phyloP scores from a whole-genome alignment of 2,329 filamentous ascomycete genomes.

The Verticillium longisporum region DNA sequence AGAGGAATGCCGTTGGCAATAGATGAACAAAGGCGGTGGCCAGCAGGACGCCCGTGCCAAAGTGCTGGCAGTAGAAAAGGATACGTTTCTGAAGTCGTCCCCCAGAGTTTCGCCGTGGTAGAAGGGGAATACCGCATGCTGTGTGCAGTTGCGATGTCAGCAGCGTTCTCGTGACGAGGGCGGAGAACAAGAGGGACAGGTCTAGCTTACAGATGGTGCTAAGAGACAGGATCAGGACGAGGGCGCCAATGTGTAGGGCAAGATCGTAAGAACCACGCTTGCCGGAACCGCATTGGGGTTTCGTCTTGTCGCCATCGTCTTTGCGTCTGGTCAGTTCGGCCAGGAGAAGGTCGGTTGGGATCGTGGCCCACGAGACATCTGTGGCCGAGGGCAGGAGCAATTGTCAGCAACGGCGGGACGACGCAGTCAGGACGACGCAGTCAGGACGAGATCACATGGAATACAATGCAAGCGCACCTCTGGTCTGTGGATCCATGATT shows the following conservation, averaged over 20 bases:
- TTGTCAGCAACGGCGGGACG: neutral
- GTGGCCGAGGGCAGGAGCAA: neutral
- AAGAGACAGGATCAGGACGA: slow-evolving; percentile 57
- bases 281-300: slow-evolving; percentile 46
- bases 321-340: slow-evolving; percentile 46
- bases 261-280: slow-evolving; percentile 56
- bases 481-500: neutral
- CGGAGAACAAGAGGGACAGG: neutral
- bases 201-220: slow-evolving; percentile 46
- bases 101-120: slow-evolving; percentile 52
- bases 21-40: slow-evolving; percentile 80
- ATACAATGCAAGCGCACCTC: neutral
- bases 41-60: slow-evolving; percentile 78
- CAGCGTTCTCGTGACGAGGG: neutral
- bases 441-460: neutral
- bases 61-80: slow-evolving; percentile 64
- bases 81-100: slow-evolving; percentile 52
- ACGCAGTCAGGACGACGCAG: neutral
- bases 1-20: slow-evolving; percentile 60
- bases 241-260: slow-evolving; percentile 58
- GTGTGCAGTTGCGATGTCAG: slow-evolving; percentile 8
- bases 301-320: slow-evolving; percentile 25
- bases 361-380: slow-evolving; percentile 38
- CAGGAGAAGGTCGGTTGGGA: slow-evolving; percentile 44
- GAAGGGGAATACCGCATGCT: slow-evolving; percentile 61